A percentile compares a stretch with the other conserved stretches of the same genome.
phyloP scores from a whole-genome alignment of 1,284 basidiomycete species.

The Meripilus lineatus region DNA sequence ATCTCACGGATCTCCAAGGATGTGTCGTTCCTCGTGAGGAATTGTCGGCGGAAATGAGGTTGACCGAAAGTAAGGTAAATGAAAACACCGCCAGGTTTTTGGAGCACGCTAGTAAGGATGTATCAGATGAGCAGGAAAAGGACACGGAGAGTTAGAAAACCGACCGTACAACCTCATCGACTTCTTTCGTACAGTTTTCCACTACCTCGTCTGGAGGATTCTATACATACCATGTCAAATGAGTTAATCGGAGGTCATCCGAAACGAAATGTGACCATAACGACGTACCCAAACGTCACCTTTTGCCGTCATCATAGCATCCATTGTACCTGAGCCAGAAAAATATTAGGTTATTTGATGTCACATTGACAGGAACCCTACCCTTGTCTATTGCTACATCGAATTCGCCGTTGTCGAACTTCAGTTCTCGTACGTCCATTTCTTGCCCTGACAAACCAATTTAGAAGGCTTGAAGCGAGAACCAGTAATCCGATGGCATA shows the following conservation, averaged over 20 bases:
- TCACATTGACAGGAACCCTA: constrained; percentile 13
- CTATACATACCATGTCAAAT: too few species aligned
- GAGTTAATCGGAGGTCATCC: too few species aligned
- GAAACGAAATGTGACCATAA: background rate
- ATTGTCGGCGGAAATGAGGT: constrained; percentile 83
- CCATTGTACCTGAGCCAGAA: constrained; percentile 71
- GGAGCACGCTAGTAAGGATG: constrained; percentile 53
- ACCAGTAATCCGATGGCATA: constrained; percentile 27
- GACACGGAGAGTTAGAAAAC: constrained; percentile 13
- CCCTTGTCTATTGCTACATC: constrained; percentile 92
- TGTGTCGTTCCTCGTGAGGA: constrained; percentile 50
- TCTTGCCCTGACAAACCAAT: constrained; percentile 59
- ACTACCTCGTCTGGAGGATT: constrained; percentile 78
- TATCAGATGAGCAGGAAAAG: constrained; percentile 3
- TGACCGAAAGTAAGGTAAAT: constrained; percentile 89
- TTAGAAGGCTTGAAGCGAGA: background rate
- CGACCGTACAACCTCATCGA: constrained; percentile 77
- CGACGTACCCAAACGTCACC: constrained; percentile 83
- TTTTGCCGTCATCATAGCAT: constrained; percentile 88
- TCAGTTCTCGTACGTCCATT: constrained; percentile 81
- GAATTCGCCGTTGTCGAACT: constrained; percentile 65
- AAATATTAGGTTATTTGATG: background rate
- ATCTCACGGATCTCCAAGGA: constrained; percentile 59
- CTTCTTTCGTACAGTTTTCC: constrained; percentile 74
- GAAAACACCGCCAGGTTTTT: constrained; percentile 56